Percentiles rank a stretch among this genome's conserved stretches.
Conservation (phyloP, 1,284 basidiomycete species). For the Golubevia pallescens region DNA sequence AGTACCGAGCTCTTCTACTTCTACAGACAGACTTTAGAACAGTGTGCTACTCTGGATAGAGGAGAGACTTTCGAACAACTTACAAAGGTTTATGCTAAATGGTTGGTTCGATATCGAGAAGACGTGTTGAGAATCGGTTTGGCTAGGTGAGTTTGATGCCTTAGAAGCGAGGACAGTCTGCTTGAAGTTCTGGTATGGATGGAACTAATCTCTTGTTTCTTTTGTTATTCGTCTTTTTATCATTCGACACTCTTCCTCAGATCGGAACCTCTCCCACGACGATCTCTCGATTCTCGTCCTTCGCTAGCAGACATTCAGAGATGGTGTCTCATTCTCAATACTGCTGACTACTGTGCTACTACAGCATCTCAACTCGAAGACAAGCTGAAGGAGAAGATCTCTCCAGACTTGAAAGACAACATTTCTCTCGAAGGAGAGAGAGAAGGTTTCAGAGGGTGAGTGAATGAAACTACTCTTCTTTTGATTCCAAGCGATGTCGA, state of each 20-base stretch:
- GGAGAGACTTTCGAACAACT: conserved; percentile 50
- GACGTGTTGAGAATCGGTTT: conserved; percentile 74
- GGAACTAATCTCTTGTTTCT: conserved; percentile 18
- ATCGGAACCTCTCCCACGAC: conserved; percentile 9
- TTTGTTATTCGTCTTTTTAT: background rate
- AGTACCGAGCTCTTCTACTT: conserved; percentile 97
- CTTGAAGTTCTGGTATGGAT: background rate
- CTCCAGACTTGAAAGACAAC: conserved; percentile 76
- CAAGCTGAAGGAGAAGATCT: conserved; percentile 82
- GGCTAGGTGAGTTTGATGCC: conserved; percentile 71
- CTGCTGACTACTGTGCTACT: conserved; percentile 93
- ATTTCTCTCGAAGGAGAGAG: conserved; percentile 83
- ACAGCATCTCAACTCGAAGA: conserved; percentile 92
- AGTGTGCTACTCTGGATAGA: conserved; percentile 75
- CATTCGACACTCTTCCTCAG: background rate
- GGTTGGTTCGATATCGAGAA: conserved; percentile 90
- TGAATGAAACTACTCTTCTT: conserved; percentile 12
- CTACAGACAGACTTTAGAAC: conserved; percentile 91
- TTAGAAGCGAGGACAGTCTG: background rate
- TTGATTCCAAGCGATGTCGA: background rate
- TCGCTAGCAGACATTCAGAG: conserved; percentile 38
- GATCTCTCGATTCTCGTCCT: conserved; percentile 37
- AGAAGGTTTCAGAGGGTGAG: conserved; percentile 83
- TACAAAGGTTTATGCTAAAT: conserved; percentile 75
- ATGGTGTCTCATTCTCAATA: conserved; percentile 80